These are phyloP conservation scores for Dalbergia oliveri DNA, from an alignment of 306 rosid species.

Conservation along the genomic window DNA sequence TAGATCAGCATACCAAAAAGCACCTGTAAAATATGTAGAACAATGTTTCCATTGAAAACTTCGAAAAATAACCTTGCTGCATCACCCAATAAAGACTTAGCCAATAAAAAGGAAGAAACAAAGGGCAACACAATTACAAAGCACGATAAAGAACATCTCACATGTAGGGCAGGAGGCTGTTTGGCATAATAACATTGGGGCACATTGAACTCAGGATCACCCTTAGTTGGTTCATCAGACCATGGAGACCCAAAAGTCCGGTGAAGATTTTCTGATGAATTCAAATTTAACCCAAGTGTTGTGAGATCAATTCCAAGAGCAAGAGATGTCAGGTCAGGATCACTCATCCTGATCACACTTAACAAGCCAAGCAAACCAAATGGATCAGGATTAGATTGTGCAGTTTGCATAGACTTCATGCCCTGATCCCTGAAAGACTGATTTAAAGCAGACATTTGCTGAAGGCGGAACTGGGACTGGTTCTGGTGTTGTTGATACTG, in stretches of 20 bases:
- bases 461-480: slow-evolving; percentile 88
- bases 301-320: slow-evolving; percentile 98
- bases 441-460: slow-evolving; percentile 79
- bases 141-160: slow-evolving; percentile 47
- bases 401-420: slow-evolving; percentile 73
- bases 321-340: slow-evolving; percentile 91
- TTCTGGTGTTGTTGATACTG: slow-evolving; percentile 88
- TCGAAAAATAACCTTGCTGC: slow-evolving; percentile 86
- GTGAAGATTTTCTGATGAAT: slow-evolving; percentile 93
- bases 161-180: slow-evolving; percentile 83
- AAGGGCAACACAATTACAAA: slow-evolving; percentile 21
- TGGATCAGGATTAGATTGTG: slow-evolving; percentile 83
- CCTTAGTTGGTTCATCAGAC: slow-evolving; percentile 96
- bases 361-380: slow-evolving; percentile 94
- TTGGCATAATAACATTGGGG: slow-evolving; percentile 90
- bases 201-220: slow-evolving; percentile 89
- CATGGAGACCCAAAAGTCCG: slow-evolving; percentile 97
- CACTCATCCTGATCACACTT: slow-evolving; percentile 91
- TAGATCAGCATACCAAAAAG: neutral
- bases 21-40: slow-evolving; percentile 97
- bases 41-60: slow-evolving; percentile 79
- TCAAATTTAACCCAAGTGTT: slow-evolving; percentile 90
- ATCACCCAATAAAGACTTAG: slow-evolving; percentile 41
- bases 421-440: slow-evolving; percentile 92
- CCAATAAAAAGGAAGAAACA: slow-evolving; percentile 17